phyloP scores from a whole-genome alignment of 2,329 filamentous ascomycete species.

The Penicillium janthinellum region DNA sequence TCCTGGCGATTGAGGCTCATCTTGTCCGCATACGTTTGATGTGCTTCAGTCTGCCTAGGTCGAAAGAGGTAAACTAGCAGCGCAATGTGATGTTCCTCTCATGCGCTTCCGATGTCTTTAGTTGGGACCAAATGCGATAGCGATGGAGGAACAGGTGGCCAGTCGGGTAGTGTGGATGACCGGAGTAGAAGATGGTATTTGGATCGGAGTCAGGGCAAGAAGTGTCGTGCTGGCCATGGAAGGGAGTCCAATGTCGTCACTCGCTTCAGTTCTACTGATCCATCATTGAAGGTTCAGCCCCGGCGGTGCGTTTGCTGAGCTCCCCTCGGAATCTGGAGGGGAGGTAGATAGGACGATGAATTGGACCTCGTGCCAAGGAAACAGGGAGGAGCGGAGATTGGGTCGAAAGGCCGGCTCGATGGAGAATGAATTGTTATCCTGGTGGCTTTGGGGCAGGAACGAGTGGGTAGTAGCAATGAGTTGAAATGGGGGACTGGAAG shows the following conservation, averaged over 20 bases:
- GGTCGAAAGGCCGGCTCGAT: background rate
- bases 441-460: background rate
- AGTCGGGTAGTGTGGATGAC: background rate
- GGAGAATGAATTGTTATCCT: background rate
- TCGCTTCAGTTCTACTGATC: constrained; percentile 17
- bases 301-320: background rate
- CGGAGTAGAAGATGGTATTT: constrained; percentile 5
- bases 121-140: background rate
- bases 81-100: background rate
- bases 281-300: constrained; percentile 18
- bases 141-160: constrained; percentile 1
- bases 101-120: background rate
- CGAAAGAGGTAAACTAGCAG: background rate
- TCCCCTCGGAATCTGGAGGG: background rate
- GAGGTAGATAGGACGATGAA: background rate
- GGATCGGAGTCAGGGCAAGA: constrained; percentile 7
- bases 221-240: constrained; percentile 24
- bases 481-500: background rate
- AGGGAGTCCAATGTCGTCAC: constrained; percentile 16
- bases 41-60: background rate
- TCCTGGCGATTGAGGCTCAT: constrained; percentile 43
- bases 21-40: constrained; percentile 17
- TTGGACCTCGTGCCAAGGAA: background rate
- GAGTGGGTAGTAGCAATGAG: background rate
- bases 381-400: background rate